A percentile compares a stretch with the other conserved stretches of the same genome.
Evolutionary conservation across 2,329 filamentous ascomycete species (phyloP).

Genomic region (Xenoacremonium recifei): DNA sequence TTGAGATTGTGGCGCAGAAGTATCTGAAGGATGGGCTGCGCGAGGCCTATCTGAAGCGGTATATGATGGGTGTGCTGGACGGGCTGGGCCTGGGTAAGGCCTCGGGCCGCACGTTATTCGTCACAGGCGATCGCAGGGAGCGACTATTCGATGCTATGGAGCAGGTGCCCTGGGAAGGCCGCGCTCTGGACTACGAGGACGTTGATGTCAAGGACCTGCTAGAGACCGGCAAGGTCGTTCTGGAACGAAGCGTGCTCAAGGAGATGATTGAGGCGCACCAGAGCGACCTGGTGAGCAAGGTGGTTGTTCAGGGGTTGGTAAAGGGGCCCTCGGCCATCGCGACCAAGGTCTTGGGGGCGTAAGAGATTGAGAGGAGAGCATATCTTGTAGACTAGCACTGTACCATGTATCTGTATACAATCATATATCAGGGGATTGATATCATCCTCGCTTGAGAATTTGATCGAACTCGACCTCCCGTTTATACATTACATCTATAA

Average conservation of each 20-base stretch:
- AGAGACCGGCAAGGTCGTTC: slow-evolving; percentile 78
- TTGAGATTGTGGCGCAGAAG: slow-evolving; percentile 39
- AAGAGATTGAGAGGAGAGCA: neutral
- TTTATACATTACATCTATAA: too few species aligned
- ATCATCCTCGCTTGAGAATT: too few species aligned
- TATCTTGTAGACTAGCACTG: slow-evolving; percentile 25
- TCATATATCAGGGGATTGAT: too few species aligned
- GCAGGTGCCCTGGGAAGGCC: slow-evolving; percentile 63
- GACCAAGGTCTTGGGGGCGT: slow-evolving; percentile 36
- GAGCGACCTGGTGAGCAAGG: slow-evolving; percentile 57
- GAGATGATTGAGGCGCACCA: slow-evolving; percentile 71
- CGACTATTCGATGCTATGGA: slow-evolving; percentile 67
- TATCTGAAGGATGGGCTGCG: slow-evolving; percentile 47
- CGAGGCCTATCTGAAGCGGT: slow-evolving; percentile 58
- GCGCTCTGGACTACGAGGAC: slow-evolving; percentile 67
- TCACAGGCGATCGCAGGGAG: slow-evolving; percentile 61
- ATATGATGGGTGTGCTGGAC: slow-evolving; percentile 66
- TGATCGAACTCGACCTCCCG: too few species aligned
- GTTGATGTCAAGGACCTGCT: slow-evolving; percentile 96
- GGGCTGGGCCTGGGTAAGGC: slow-evolving; percentile 67
- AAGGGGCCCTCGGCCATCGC: slow-evolving; percentile 34
- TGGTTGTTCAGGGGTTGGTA: slow-evolving; percentile 43
- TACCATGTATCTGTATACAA: slow-evolving; percentile 28
- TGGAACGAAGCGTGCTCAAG: slow-evolving; percentile 79
- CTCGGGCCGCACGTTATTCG: slow-evolving; percentile 71